phyloP scores from a whole-genome alignment of 1,284 basidiomycete species.

The Boletellus dicymbophilus region DNA sequence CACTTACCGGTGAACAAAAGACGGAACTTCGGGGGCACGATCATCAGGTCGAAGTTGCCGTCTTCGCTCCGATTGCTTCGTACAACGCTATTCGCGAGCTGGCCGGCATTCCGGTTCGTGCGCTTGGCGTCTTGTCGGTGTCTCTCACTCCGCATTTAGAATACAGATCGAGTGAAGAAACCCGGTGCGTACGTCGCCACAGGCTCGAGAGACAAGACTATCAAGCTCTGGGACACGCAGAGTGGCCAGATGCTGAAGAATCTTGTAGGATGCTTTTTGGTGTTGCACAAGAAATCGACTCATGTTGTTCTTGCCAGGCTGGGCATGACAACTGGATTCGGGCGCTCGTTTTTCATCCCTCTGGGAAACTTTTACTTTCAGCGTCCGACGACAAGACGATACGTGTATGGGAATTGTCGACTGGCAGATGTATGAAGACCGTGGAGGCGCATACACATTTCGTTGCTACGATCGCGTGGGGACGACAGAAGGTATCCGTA shows the following conservation, averaged over 20 bases:
- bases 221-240: conserved; percentile 84
- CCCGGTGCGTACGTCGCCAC: conserved; percentile 71
- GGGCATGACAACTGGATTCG: conserved; percentile 89
- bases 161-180: conserved; percentile 45
- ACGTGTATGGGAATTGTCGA: conserved; percentile 85
- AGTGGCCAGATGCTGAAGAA: conserved; percentile 75
- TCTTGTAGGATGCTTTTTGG: conserved; percentile 41
- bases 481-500: conserved; percentile 49
- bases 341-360: conserved; percentile 82
- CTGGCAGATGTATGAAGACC: conserved; percentile 79
- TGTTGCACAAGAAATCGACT: conserved; percentile 2
- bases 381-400: conserved; percentile 92
- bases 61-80: conserved; percentile 77
- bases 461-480: conserved; percentile 83
- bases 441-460: conserved; percentile 89
- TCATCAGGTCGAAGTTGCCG: conserved; percentile 82
- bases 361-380: conserved; percentile 84
- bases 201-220: conserved; percentile 86
- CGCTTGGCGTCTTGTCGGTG: neutral
- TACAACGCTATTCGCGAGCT: conserved; percentile 81
- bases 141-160: conserved; percentile 32
- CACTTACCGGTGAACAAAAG: conserved; percentile 75
- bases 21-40: conserved; percentile 87
- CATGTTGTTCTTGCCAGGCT: conserved; percentile 40
- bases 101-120: conserved; percentile 63